These are phyloP conservation scores for Zopfia rhizophila DNA, from an alignment of 2,329 filamentous ascomycete species.

Conservation along the genomic window DNA sequence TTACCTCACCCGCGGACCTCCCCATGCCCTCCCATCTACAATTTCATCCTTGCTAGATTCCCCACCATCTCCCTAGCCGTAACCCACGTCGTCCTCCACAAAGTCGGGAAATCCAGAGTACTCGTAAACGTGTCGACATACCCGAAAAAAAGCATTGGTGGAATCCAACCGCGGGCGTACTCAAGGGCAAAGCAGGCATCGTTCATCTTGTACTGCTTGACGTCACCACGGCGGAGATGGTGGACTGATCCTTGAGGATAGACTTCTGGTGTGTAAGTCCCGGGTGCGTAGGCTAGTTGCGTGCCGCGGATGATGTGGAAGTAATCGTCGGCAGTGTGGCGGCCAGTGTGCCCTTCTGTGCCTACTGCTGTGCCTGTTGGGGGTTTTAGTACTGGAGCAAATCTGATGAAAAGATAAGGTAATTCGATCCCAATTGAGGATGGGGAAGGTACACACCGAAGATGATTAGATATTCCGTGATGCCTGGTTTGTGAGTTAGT, in stretches of 20 bases:
- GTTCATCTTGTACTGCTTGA: constrained; percentile 87
- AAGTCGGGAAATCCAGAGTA: constrained; percentile 84
- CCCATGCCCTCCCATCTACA: constrained; percentile 1
- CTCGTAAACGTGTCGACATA: constrained; percentile 83
- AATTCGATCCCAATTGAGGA: not conserved
- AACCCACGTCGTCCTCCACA: constrained; percentile 80
- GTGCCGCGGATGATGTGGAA: constrained; percentile 88
- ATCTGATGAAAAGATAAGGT: not conserved
- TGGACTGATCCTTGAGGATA: constrained; percentile 77
- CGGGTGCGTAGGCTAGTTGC: constrained; percentile 75
- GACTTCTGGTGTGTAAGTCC: constrained; percentile 73
- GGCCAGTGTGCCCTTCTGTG: constrained; percentile 87
- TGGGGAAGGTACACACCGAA: constrained; percentile 61
- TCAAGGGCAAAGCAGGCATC: constrained; percentile 81
- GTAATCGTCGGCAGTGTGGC: constrained; percentile 93
- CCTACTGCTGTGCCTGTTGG: constrained; percentile 72
- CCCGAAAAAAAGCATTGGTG: constrained; percentile 90
- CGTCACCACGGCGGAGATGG: constrained; percentile 74
- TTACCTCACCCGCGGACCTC: not conserved
- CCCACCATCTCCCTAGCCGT: constrained; percentile 80
- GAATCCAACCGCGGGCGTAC: constrained; percentile 90
- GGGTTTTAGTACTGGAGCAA: constrained; percentile 1
- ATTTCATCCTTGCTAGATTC: constrained; percentile 64
- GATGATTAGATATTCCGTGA: constrained; percentile 91
- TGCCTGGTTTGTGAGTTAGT: constrained; percentile 54